A percentile compares a stretch with the other conserved stretches of the same genome.
phyloP scores from a whole-genome alignment of 768 basidiomycete species.

The Agrocybe praecox region DNA sequence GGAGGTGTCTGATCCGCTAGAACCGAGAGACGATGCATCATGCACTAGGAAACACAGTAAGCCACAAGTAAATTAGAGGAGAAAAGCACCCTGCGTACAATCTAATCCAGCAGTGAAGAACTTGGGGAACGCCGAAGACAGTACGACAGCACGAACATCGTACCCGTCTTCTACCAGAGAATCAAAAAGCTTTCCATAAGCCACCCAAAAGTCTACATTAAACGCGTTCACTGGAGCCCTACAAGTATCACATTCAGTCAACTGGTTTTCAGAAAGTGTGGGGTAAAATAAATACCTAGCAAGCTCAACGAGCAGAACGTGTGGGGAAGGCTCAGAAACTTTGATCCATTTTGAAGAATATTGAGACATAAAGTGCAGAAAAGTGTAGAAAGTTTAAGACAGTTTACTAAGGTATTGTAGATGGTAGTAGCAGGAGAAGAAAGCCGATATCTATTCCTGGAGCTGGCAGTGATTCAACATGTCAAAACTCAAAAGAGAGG shows the following conservation, averaged over 20 bases:
- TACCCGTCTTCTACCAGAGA: slow-evolving; percentile 45
- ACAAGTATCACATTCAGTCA: background rate
- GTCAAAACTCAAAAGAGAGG: too few species aligned
- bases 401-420: too few species aligned
- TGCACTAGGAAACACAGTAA: slow-evolving; percentile 24
- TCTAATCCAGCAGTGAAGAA: slow-evolving; percentile 87
- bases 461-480: too few species aligned
- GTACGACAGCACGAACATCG: slow-evolving; percentile 70
- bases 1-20: slow-evolving; percentile 18
- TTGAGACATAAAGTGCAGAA: slow-evolving; percentile 22
- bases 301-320: slow-evolving; percentile 49
- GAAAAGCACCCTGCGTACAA: slow-evolving; percentile 40
- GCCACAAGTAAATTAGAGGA: background rate
- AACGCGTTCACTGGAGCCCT: slow-evolving; percentile 75
- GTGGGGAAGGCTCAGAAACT: slow-evolving; percentile 46
- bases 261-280: background rate
- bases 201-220: slow-evolving; percentile 67
- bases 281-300: slow-evolving; percentile 31
- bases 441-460: too few species aligned
- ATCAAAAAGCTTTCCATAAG: slow-evolving; percentile 66
- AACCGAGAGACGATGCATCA: slow-evolving; percentile 28
- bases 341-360: slow-evolving; percentile 48
- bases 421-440: too few species aligned
- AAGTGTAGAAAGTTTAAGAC: too few species aligned
- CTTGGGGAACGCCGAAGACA: slow-evolving; percentile 72